Base-by-base conservation (phyloP, 1,139 yeast genomes). In the Candida sanyaensis region DNA sequence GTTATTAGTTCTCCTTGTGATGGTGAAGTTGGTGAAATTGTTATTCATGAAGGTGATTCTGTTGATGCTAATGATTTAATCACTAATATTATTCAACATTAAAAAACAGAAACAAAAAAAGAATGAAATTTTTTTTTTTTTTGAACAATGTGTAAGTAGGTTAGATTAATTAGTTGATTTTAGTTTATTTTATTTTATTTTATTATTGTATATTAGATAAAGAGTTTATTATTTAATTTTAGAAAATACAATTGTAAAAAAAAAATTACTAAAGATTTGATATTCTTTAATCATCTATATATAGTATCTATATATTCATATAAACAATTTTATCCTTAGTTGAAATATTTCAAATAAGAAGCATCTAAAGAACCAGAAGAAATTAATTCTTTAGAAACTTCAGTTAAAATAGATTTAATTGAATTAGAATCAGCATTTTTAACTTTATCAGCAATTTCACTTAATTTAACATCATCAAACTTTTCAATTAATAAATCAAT, bases 51-150 rank as follows among this genome's bases (percentile, higher is more conserved):
- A 62, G 96, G 97, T 59, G 99, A 93, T 64, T 86, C 95, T 44
- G 98, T 95, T 40, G 98, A 91, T 61, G 96, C 96, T 49, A 86
- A 86, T 55, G 99, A 93, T 66, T 78, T 93, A 69, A 75, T 88
- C 55, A 66, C 78, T 24, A 66, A 66, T 49, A 67, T 75, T 48
- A 24, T 26, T 27, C 37, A 37, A 37, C 41, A 37, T 37, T 37
- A 37, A 26, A 39, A 36, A 36, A 36, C 3, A n/a, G 17, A 17
- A 17, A n/a, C n/a, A n/a, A n/a, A n/a, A n/a, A n/a, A n/a, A n/a
- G n/a, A n/a, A n/a, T n/a, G n/a, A n/a, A n/a, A 36, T 7, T 5
- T 24, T 24, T 24, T 24, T 5, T 24, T 24, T 24, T 24, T 24
- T 6, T 26, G 6, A 26, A 26, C 9, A 8, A 11, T 34, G 38